A percentile compares a stretch with the other conserved stretches of the same genome.
These are phyloP conservation scores for Lichtheimia hyalospora DNA, from an alignment of 371 early-diverging fungal species.

Conservation along the genomic window DNA sequence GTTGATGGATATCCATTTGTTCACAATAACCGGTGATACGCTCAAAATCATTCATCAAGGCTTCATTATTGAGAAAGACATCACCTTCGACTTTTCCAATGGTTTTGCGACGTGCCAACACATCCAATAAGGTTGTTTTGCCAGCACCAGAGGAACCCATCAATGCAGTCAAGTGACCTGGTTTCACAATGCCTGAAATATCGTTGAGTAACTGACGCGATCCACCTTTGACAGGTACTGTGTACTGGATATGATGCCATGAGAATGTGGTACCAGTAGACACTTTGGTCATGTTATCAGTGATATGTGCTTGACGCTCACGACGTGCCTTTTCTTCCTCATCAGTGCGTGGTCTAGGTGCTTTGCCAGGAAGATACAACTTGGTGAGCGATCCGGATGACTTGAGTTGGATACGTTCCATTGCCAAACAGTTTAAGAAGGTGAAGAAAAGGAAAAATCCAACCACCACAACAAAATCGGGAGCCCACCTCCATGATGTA, in stretches of 20 bases:
- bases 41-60: conserved; percentile 53
- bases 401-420: conserved; percentile 41
- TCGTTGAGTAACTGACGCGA: conserved; percentile 46
- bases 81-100: conserved; percentile 69
- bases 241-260: conserved; percentile 53
- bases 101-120: conserved; percentile 75
- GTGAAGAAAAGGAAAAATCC: conserved; percentile 46
- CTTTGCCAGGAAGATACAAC: conserved; percentile 38
- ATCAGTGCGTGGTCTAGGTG: conserved; percentile 18
- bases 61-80: conserved; percentile 58
- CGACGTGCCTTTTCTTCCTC: conserved; percentile 24
- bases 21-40: conserved; percentile 83
- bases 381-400: conserved; percentile 46
- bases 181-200: conserved; percentile 55
- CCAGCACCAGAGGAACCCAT: conserved; percentile 87
- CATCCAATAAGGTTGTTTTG: conserved; percentile 84
- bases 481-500: conserved; percentile 45
- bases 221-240: conserved; percentile 51
- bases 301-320: conserved; percentile 24
- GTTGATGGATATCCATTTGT: conserved; percentile 77
- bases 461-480: conserved; percentile 48
- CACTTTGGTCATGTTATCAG: conserved; percentile 21
- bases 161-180: conserved; percentile 73
- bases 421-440: conserved; percentile 27
- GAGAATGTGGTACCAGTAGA: conserved; percentile 48